These are phyloP conservation scores for Agaricales sp. DNA, from an alignment of 1,284 basidiomycete genomes.

Conservation along the genomic window DNA sequence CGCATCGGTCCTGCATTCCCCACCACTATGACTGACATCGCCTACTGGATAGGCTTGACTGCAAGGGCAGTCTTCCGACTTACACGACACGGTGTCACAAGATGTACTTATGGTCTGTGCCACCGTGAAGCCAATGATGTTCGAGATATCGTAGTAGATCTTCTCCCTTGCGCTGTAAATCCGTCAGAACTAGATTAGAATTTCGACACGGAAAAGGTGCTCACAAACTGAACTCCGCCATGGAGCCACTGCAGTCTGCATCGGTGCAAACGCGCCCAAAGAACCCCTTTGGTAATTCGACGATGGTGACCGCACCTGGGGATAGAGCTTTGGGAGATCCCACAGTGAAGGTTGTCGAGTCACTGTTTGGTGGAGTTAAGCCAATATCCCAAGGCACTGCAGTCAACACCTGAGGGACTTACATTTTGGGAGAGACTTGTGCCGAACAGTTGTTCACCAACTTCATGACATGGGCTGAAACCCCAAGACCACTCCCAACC, in stretches of 20 bases:
- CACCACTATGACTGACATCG: not conserved
- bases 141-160: not conserved
- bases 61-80: not conserved
- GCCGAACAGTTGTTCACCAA: not conserved
- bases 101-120: not conserved
- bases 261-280: not conserved
- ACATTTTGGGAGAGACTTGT: not conserved
- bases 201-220: no score
- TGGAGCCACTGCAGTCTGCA: not conserved
- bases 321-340: not conserved
- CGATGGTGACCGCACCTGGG: not conserved
- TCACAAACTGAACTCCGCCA: not conserved
- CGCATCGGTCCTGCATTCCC: not conserved
- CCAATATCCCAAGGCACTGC: not conserved
- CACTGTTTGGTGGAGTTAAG: not conserved
- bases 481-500: no score
- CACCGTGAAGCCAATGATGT: not conserved
- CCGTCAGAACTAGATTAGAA: no score
- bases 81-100: not conserved
- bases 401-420: not conserved
- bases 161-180: not conserved
- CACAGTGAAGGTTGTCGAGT: not conserved
- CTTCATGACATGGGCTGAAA: not conserved
- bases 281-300: not conserved
- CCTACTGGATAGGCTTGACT: not conserved